These are phyloP conservation scores for Sesbania bispinosa DNA, from an alignment of 306 rosid genomes.

Conservation along the genomic window DNA sequence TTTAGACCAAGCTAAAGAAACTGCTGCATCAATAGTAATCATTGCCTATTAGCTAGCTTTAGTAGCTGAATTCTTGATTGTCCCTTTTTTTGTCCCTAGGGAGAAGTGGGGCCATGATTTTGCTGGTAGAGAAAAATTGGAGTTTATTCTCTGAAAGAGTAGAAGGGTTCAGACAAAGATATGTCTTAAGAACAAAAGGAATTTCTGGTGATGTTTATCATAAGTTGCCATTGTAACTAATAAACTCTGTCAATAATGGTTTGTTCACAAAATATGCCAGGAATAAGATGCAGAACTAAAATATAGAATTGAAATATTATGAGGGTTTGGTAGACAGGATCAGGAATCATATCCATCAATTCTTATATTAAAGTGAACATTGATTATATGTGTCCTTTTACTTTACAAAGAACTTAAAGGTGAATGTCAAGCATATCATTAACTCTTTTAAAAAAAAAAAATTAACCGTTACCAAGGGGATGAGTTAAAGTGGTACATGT, in stretches of 20 bases:
- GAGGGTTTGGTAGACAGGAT: no score
- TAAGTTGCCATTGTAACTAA: conserved; percentile 7
- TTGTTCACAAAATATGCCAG: neutral
- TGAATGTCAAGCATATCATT: no score
- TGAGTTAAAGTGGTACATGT: no score
- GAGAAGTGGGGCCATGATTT: conserved; percentile 24
- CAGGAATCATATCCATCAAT: no score
- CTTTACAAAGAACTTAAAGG: no score
- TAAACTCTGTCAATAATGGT: neutral
- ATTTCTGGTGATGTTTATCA: conserved; percentile 12
- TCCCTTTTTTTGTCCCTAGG: conserved; percentile 16
- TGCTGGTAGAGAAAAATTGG: conserved; percentile 23
- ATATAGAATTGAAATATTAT: no score
- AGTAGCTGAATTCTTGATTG: conserved; percentile 16
- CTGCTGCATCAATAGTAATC: conserved; percentile 10
- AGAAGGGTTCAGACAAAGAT: conserved; percentile 24
- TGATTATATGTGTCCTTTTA: no score
- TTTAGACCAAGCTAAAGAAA: conserved; percentile 10
- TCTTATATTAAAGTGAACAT: no score
- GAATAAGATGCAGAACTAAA: neutral
- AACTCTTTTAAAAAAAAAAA: no score
- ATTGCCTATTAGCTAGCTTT: conserved; percentile 13
- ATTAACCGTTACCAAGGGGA: no score
- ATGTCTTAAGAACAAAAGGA: conserved; percentile 16
- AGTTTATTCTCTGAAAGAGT: conserved; percentile 3